Evolutionary conservation across 106 monocot genomes (phyloP), one percentile per base, ranked within the genome.

Genomic region (Dendrobium huoshanense): DNA sequence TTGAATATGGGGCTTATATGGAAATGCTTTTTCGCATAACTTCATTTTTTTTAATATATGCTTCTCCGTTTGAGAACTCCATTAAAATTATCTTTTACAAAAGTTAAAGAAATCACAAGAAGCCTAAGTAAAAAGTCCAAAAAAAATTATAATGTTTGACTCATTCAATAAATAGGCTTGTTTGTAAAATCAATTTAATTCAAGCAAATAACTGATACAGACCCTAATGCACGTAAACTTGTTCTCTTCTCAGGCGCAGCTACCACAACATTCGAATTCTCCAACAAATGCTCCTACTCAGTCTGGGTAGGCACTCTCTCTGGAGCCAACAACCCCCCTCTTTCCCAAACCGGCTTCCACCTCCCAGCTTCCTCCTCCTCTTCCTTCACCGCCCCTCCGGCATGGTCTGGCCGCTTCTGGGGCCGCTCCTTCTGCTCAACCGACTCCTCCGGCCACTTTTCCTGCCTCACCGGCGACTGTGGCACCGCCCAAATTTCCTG

Each of bases 391-490:
- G 90, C 90, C 18, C 88, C 90, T 7, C 19, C 79, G 33, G 81
- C 74, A 22, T 92, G 92, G 92, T 88, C 88, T 3, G 89, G 92
- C 33, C 85, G 89, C 41, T 58, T 92, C 68, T 92, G 89, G 92
- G 89, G 75, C 9, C 84, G 89, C 4, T 86, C 92, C 41, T 78
- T 80, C 54, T 90, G 92, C 86, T 40, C 31, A 24, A 79, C 65
- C 64, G 86, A 86, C 44, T 6, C 25, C 29, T 61, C 84, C 73
- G 84, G 86, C 40, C 67, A 48, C 13, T 83, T 81, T 18, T 59
- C 82, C 78, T 90, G 92, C 77, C 73, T 65, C n/a, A 90, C 88
- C 17, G 88, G 88, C 18, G 89, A 92, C 81, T 92, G 92, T 72
- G 81, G 83, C 43, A 83, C 88, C 45, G 84, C 77, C 29, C 56